Evolutionary conservation across 257 asterid genomes (phyloP).

Genomic region (Scutellaria baicalensis): DNA sequence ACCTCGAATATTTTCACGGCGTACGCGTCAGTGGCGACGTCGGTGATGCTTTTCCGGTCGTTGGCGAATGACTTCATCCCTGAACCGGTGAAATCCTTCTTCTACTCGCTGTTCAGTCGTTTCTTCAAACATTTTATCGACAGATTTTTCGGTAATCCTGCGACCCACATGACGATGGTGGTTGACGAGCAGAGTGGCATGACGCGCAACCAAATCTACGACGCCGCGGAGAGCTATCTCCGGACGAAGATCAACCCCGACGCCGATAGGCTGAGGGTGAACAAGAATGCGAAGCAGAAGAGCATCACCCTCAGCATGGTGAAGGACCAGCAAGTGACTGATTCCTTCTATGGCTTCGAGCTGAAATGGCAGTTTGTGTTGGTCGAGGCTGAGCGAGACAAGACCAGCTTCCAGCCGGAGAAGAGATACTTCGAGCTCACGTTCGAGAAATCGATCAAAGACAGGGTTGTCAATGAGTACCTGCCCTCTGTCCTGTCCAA

Average conservation of each 20-base stretch:
- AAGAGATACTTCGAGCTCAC: conserved; percentile 60
- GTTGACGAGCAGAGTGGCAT: conserved; percentile 64
- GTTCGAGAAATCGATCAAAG: conserved; percentile 33
- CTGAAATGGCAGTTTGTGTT: conserved; percentile 54
- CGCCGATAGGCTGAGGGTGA: conserved; percentile 40
- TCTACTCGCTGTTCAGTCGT: conserved; percentile 22
- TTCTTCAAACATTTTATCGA: conserved; percentile 19
- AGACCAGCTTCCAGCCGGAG: conserved; percentile 20
- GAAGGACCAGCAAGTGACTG: conserved; percentile 41
- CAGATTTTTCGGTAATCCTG: conserved; percentile 19
- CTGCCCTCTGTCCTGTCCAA: conserved; percentile 44
- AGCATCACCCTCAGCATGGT: conserved; percentile 40
- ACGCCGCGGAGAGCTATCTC: conserved; percentile 65
- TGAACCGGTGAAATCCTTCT: conserved; percentile 18
- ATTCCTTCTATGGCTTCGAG: conserved; percentile 18
- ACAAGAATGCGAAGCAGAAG: conserved; percentile 47
- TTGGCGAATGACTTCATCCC: conserved; percentile 57
- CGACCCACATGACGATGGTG: conserved; percentile 41
- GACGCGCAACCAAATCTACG: conserved; percentile 51
- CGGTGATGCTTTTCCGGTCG: conserved; percentile 66
- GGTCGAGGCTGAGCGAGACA: conserved; percentile 35
- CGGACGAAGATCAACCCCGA: conserved; percentile 46
- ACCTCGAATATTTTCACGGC: conserved; percentile 59
- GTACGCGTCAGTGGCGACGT: conserved; percentile 70
- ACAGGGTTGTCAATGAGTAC: conserved; percentile 37